A percentile compares a stretch with the other conserved stretches of the same genome.
Evolutionary conservation across 805 yeast species (phyloP).

Genomic region (Wickerhamiella sorbophila): DNA sequence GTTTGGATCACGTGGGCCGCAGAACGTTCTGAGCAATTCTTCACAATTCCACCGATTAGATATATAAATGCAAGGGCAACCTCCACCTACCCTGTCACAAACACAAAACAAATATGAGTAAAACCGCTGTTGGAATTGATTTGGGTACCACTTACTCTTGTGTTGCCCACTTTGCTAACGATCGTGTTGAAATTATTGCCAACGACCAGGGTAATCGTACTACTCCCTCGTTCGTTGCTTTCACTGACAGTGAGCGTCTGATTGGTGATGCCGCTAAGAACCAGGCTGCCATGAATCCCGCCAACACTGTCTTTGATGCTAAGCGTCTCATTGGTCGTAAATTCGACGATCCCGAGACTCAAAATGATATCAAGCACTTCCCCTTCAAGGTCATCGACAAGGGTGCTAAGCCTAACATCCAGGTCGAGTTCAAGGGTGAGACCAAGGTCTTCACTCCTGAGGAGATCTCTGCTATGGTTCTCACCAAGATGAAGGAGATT

Average conservation of each 20-base stretch:
- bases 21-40: slow-evolving; percentile 1
- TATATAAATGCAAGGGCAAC: neutral
- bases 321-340: slow-evolving; percentile 87
- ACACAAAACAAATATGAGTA: slow-evolving; percentile 11
- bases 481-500: slow-evolving; percentile 82
- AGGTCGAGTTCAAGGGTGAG: slow-evolving; percentile 83
- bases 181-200: slow-evolving; percentile 88
- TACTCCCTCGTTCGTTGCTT: slow-evolving; percentile 92
- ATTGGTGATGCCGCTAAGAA: slow-evolving; percentile 98
- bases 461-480: slow-evolving; percentile 87
- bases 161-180: slow-evolving; percentile 78
- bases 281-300: slow-evolving; percentile 94
- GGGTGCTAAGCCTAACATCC: slow-evolving; percentile 74
- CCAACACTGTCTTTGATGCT: slow-evolving; percentile 88
- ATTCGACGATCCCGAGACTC: slow-evolving; percentile 65
- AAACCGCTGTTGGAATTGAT: slow-evolving; percentile 27
- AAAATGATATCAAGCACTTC: slow-evolving; percentile 69
- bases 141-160: slow-evolving; percentile 97
- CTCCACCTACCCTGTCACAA: neutral
- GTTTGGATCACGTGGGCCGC: neutral
- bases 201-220: slow-evolving; percentile 98
- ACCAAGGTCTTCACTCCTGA: slow-evolving; percentile 79
- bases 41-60: slow-evolving; percentile 1
- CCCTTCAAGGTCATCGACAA: slow-evolving; percentile 71
- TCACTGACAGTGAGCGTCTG: slow-evolving; percentile 87